Percentiles rank a stretch among this genome's conserved stretches.
phyloP scores from a whole-genome alignment of 1,284 basidiomycete genomes.

The Amylostereum areolatum region DNA sequence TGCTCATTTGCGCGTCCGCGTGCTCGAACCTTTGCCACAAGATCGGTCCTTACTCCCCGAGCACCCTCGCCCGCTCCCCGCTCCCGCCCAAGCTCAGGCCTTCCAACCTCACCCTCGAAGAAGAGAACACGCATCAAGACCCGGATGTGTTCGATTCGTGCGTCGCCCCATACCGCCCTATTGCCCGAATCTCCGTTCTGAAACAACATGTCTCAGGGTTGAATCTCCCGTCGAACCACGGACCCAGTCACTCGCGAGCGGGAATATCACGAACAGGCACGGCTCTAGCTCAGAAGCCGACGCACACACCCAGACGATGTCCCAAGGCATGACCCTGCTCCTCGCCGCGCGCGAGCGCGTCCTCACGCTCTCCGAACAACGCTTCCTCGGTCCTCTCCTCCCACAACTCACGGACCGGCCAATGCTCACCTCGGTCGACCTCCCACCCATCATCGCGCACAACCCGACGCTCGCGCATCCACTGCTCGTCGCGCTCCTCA shows the following conservation, averaged over 20 bases:
- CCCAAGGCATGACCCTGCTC: conserved; percentile 57
- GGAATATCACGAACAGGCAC: conserved; percentile 8
- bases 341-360: conserved; percentile 63
- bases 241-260: too few species aligned
- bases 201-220: not conserved
- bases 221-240: too few species aligned
- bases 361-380: conserved; percentile 65
- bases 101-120: conserved; percentile 58
- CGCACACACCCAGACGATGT: conserved; percentile 29
- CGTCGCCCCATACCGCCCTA: too few species aligned
- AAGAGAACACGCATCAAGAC: conserved; percentile 27
- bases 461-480: conserved; percentile 65
- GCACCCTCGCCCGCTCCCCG: conserved; percentile 59
- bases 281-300: conserved; percentile 28
- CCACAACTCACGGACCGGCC: conserved; percentile 45
- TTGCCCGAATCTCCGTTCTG: not conserved
- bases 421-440: conserved; percentile 60
- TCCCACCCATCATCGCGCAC: conserved; percentile 55
- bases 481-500: conserved; percentile 51
- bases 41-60: conserved; percentile 75
- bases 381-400: conserved; percentile 38
- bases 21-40: conserved; percentile 20
- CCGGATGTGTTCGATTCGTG: too few species aligned
- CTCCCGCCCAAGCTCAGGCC: conserved; percentile 67
- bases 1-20: conserved; percentile 1